Conservation (phyloP, 2,329 filamentous ascomycete genomes). For the Cladosporium sp. region DNA sequence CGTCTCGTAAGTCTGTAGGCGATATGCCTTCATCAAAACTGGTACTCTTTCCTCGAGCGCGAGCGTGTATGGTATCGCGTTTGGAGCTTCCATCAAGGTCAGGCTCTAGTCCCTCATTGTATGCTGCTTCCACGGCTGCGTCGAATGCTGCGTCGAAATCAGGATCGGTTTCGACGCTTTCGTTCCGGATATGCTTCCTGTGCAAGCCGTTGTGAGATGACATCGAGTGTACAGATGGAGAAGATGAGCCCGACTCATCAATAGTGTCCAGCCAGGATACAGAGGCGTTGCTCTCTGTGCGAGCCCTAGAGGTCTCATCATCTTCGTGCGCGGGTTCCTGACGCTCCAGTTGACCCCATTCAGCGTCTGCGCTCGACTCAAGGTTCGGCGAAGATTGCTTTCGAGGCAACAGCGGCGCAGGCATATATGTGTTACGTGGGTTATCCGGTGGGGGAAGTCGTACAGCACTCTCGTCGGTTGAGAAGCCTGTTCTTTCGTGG, state of each 20-base stretch:
- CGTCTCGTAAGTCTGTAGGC: neutral
- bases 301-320: conserved; percentile 10
- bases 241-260: conserved; percentile 78
- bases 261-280: conserved; percentile 53
- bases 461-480: conserved; percentile 12
- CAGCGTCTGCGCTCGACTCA: conserved; percentile 12
- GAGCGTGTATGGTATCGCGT: conserved; percentile 18
- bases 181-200: conserved; percentile 64
- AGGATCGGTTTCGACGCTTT: conserved; percentile 72
- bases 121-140: conserved; percentile 92
- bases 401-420: conserved; percentile 66
- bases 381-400: conserved; percentile 48
- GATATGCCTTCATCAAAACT: conserved; percentile 2
- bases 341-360: neutral
- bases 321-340: neutral
- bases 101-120: conserved; percentile 85
- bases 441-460: conserved; percentile 30
- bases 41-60: conserved; percentile 16
- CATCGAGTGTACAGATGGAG: conserved; percentile 76
- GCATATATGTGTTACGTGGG: conserved; percentile 52
- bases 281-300: conserved; percentile 23
- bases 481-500: conserved; percentile 1
- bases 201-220: conserved; percentile 66
- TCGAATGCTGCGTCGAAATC: conserved; percentile 94
- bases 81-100: conserved; percentile 48